Conservation (phyloP, 2,329 filamentous ascomycete species). For the Grosmannia serpens region DNA sequence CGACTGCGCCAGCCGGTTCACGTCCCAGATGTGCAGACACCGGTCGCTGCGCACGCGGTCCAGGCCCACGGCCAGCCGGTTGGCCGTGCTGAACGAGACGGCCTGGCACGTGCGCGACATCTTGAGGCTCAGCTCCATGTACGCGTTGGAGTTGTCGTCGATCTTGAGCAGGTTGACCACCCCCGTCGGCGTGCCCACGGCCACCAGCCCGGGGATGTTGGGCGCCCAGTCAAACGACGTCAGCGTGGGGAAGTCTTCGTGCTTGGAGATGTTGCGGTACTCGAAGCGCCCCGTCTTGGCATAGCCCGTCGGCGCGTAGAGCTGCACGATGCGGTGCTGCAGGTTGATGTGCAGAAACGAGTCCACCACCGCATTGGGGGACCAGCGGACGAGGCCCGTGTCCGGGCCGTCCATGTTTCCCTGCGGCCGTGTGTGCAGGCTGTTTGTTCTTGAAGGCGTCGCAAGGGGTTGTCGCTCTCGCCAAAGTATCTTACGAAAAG, state of each 20-base stretch:
- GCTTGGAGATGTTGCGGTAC: conserved; percentile 42
- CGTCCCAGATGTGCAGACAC: conserved; percentile 74
- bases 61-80: conserved; percentile 64
- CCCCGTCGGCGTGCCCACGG: conserved; percentile 63
- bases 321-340: conserved; percentile 49
- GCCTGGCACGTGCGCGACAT: conserved; percentile 70
- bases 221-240: conserved; percentile 59
- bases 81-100: conserved; percentile 64
- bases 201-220: conserved; percentile 52
- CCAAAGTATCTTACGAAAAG: neutral
- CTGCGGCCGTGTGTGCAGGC: no score
- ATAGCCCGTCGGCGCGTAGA: conserved; percentile 50
- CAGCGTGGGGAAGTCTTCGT: conserved; percentile 51
- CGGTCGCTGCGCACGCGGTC: conserved; percentile 74
- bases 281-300: conserved; percentile 47
- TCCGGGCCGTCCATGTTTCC: conserved; percentile 44
- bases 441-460: neutral
- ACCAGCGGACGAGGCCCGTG: conserved; percentile 56
- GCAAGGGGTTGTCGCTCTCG: neutral
- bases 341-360: conserved; percentile 56
- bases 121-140: conserved; percentile 57
- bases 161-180: conserved; percentile 65
- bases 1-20: conserved; percentile 45
- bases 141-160: conserved; percentile 56
- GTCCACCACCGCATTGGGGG: conserved; percentile 44